Evolutionary conservation across 345 rosid species (phyloP), one percentile per base, ranked within the genome.

Genomic region (Populus tremula): DNA sequence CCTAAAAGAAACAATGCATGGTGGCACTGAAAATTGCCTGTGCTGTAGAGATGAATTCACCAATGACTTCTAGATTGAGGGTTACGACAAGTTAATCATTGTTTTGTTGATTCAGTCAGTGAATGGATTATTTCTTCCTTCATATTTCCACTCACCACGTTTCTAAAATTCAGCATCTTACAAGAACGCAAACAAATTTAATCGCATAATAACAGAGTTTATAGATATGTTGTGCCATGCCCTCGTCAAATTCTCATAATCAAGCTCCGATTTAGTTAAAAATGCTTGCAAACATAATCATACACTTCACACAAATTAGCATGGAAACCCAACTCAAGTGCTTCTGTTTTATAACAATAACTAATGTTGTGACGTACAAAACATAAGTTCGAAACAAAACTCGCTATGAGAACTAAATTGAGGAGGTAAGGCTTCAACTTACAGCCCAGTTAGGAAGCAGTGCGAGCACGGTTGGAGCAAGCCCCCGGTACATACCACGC

Each of bases 401-500:
- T 72, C 35, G 3, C 29, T 6, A 21, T 35, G 8, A 38, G 27
- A 75, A 41, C 16, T 33, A 62, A 56, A 77, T 10, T 20, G 23
- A 39, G 27, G 11, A 23, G 69, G 36, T 54, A 54, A 13, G 18
- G 21, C 23, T 53, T 6, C 11, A 14, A 79, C 88, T 82, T 66
- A 94, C 98, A 18, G 98, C 98, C 98, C 98, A 93, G 78, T 91
- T 93, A 13, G 98, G 91, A 79, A 93, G 94, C 79, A 93, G 87
- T 1, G 98, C 98, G 81, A 93, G 76, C 38, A 87, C 90, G 35
- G 94, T 93, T 5, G 98, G 94, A 53, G 92, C 72, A 53, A 93
- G 94, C 1, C 98, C 98, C 0, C 92, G 88, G 76, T 93, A 93
- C 88, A 93, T 85, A 38, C 98, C 98, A 66, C 92, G 91, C 67